These are phyloP conservation scores for Aleurites moluccanus DNA, from an alignment of 441 rosid species.

Conservation along the genomic window DNA sequence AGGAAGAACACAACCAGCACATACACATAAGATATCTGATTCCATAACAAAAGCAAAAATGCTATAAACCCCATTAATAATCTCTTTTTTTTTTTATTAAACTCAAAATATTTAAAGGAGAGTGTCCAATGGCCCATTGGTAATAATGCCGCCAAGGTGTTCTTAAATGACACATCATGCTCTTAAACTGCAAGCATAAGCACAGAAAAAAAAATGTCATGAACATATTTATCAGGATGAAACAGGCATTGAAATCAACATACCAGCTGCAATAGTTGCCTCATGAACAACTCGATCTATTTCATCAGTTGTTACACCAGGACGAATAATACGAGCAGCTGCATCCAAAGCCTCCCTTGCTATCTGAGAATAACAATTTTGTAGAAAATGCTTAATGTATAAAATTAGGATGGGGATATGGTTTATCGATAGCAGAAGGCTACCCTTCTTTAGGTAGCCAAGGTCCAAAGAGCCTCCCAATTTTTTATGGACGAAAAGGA, in stretches of 20 bases:
- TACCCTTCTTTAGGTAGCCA: neutral
- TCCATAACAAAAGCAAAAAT: neutral
- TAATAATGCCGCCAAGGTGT: neutral
- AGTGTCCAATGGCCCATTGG: too few relatives aligned
- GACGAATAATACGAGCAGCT: conserved; percentile 68
- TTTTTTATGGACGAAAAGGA: neutral
- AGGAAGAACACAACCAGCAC: too few relatives aligned
- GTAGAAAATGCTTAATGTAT: neutral
- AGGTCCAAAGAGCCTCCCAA: neutral
- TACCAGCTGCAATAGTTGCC: conserved; percentile 84
- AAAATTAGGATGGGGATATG: neutral
- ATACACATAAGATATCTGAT: neutral
- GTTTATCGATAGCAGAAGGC: neutral
- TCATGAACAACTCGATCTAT: conserved; percentile 93
- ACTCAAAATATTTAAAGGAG: too few relatives aligned
- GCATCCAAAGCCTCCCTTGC: conserved; percentile 93
- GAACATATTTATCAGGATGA: conserved; percentile 2
- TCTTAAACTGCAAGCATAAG: neutral
- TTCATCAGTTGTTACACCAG: conserved; percentile 96
- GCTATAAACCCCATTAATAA: neutral
- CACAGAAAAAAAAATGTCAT: neutral
- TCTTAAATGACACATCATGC: neutral
- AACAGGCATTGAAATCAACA: conserved; percentile 11
- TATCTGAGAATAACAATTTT: conserved; percentile 41
- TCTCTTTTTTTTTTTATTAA: too few relatives aligned